Evolutionary conservation across 768 basidiomycete genomes (phyloP), one percentile per base, ranked within the genome.

Genomic region (Psilocybe sp.): DNA sequence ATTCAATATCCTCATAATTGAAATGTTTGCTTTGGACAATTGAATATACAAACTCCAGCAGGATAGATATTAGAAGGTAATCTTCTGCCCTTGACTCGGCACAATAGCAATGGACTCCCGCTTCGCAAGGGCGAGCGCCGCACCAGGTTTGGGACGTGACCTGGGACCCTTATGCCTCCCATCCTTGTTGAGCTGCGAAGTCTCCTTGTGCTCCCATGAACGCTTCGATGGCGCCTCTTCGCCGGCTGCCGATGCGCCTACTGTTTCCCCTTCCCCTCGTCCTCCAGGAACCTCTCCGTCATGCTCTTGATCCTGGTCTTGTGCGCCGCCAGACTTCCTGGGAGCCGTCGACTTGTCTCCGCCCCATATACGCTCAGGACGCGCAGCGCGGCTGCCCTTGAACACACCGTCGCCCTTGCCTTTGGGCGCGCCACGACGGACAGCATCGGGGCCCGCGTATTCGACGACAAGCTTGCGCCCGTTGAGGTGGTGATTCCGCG

Each of bases 371-470:
- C 40, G 37, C 42, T 42, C 36, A 35, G 40, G 16, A 28, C 33
- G 43, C 31, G 45, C 40, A 18, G 28, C 36, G 7, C 51, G 44
- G 14, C 47, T 36, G 4, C 47, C 16, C 19, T 39, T 42, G 12
- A 28, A 28, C 23, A 28, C 23, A 7, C 39, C 18, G 39, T 42
- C 33, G 23, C 28, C 12, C 34, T 47, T 59, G 13, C 44, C 54
- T n/a, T 48, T 76, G 28, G 77, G 70, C 9, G 82, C 85, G n/a
- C 92, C 90, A 4, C 93, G 81, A 15, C 89, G 82, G 33, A 94
- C 90, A 6, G 92, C 93, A 12, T 94, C 92, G 7, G 87, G 76
- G 35, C 87, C 85, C n/a, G 92, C 93, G 56, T 86, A 95, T 68
- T 95, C 89, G 28, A 98, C 82, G 4, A 88, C 84, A 45, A 99